phyloP scores from a whole-genome alignment of 805 yeast species.

The Kodamaea lidongshanica region DNA sequence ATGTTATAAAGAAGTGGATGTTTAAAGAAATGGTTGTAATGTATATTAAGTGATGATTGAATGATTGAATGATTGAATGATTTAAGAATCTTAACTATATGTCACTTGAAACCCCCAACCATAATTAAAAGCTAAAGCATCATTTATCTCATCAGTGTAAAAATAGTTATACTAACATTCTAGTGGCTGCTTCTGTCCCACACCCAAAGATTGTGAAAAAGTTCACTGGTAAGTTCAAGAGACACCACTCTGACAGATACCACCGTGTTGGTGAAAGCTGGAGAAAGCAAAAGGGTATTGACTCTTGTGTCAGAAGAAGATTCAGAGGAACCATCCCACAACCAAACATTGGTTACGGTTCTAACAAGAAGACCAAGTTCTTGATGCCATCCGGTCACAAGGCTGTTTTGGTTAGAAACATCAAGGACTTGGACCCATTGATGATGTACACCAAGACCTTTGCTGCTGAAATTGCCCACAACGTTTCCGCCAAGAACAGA shows the following conservation, averaged over 20 bases:
- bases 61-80: neutral
- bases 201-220: constrained; percentile 99
- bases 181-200: constrained; percentile 93
- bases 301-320: constrained; percentile 99
- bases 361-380: constrained; percentile 97
- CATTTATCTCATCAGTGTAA: neutral
- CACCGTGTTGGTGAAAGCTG: constrained; percentile 97
- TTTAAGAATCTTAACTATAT: too few species aligned
- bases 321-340: constrained; percentile 99
- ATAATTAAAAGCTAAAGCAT: neutral
- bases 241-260: constrained; percentile 99
- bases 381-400: constrained; percentile 97
- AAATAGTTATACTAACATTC: constrained; percentile 18
- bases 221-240: constrained; percentile 98
- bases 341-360: constrained; percentile 99
- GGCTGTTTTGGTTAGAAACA: constrained; percentile 88
- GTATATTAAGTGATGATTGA: neutral
- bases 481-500: constrained; percentile 97
- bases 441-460: constrained; percentile 96
- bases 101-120: neutral
- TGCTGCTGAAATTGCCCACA: constrained; percentile 99
- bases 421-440: constrained; percentile 88
- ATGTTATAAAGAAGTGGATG: too few species aligned
- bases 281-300: constrained; percentile 99
- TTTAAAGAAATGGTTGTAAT: too few species aligned